A percentile compares a stretch with the other conserved stretches of the same genome.
These are phyloP conservation scores for Sclerotinia sclerotiorum DNA, from an alignment of 2,329 filamentous ascomycete species.

Conservation along the genomic window DNA sequence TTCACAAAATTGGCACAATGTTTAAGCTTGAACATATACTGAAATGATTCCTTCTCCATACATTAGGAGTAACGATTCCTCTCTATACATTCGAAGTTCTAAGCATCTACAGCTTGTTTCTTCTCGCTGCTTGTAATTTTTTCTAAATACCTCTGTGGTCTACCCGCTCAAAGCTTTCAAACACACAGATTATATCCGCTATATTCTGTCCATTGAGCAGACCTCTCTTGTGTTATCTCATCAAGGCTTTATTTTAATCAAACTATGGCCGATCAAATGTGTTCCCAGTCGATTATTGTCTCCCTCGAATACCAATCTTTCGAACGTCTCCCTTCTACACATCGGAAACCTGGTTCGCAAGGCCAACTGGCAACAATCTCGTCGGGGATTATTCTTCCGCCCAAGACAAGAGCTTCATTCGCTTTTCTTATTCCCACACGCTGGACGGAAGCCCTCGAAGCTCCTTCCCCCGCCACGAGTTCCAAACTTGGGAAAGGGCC, in stretches of 20 bases:
- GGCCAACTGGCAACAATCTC: slow-evolving; percentile 74
- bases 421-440: slow-evolving; percentile 78
- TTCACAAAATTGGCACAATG: not conserved
- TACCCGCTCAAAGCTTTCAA: slow-evolving; percentile 67
- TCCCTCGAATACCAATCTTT: slow-evolving; percentile 70
- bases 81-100: slow-evolving; percentile 14
- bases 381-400: slow-evolving; percentile 70
- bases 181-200: slow-evolving; percentile 78
- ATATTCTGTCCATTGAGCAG: slow-evolving; percentile 74
- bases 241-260: slow-evolving; percentile 83
- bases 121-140: slow-evolving; percentile 85
- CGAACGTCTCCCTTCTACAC: slow-evolving; percentile 64
- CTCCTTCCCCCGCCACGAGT: slow-evolving; percentile 82
- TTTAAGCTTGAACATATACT: slow-evolving; percentile 1
- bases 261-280: slow-evolving; percentile 75
- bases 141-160: slow-evolving; percentile 84
- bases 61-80: not conserved
- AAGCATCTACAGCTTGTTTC: slow-evolving; percentile 73
- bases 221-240: slow-evolving; percentile 71
- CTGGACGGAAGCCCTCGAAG: slow-evolving; percentile 74
- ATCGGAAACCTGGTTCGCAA: slow-evolving; percentile 80
- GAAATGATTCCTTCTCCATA: not conserved
- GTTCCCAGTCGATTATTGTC: slow-evolving; percentile 77
- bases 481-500: slow-evolving; percentile 91
- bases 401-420: slow-evolving; percentile 93